Conservation (phyloP, 306 rosid genomes). For the Glycine soja region DNA sequence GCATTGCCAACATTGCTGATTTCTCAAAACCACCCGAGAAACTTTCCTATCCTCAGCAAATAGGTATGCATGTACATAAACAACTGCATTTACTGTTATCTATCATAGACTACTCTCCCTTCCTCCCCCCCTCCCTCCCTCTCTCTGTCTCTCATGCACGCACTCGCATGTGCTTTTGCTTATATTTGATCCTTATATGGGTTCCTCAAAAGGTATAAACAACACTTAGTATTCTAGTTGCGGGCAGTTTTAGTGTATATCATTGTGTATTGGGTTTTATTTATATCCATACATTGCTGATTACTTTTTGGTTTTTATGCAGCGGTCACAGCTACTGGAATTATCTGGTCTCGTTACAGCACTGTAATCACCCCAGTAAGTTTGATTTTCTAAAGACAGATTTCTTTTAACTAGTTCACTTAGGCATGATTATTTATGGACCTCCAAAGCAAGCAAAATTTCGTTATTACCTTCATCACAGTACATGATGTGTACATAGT, state of each 20-base stretch:
- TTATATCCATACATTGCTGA: slow-evolving; percentile 33
- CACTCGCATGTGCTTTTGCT: background rate
- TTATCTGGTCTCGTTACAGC: slow-evolving; percentile 97
- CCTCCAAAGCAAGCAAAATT: slow-evolving; percentile 13
- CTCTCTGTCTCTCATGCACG: background rate
- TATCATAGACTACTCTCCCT: background rate
- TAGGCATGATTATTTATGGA: slow-evolving; percentile 7
- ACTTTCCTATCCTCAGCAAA: slow-evolving; percentile 92
- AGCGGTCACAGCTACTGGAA: slow-evolving; percentile 88
- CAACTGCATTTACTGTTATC: slow-evolving; percentile 15
- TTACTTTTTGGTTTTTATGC: slow-evolving; percentile 44
- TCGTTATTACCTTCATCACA: slow-evolving; percentile 20
- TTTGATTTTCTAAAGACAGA: slow-evolving; percentile 14
- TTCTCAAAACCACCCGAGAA: slow-evolving; percentile 91
- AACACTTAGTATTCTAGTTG: slow-evolving; percentile 21
- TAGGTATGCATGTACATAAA: slow-evolving; percentile 59
- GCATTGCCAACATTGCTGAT: slow-evolving; percentile 94
- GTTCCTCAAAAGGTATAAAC: background rate
- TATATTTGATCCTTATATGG: slow-evolving; percentile 10
- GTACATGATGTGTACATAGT: background rate
- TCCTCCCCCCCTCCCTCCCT: background rate
- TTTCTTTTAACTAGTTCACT: slow-evolving; percentile 23
- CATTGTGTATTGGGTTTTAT: slow-evolving; percentile 15
- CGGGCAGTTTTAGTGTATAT: slow-evolving; percentile 10
- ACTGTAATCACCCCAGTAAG: slow-evolving; percentile 93